Evolutionary conservation across 306 rosid genomes (phyloP).

Genomic region (Clitoria ternatea): DNA sequence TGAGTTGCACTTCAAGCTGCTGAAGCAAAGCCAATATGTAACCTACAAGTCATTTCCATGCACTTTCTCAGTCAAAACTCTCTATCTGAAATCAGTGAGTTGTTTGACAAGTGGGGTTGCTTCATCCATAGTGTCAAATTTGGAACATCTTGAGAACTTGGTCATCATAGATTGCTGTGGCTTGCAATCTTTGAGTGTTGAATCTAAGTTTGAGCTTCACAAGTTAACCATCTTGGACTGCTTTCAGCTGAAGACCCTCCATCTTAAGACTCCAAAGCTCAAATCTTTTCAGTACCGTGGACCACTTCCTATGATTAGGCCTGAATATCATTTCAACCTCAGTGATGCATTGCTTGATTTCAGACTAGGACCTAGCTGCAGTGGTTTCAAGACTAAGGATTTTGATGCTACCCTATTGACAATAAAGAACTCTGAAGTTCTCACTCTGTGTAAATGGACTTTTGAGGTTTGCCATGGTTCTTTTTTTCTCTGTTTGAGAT

Average conservation of each 20-base stretch:
- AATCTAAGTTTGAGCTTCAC: slow-evolving; percentile 40
- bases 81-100: slow-evolving; percentile 57
- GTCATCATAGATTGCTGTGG: slow-evolving; percentile 53
- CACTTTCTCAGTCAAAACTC: slow-evolving; percentile 49
- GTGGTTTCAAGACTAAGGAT: slow-evolving; percentile 32
- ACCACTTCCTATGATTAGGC: slow-evolving; percentile 48
- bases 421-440: slow-evolving; percentile 58
- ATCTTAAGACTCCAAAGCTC: slow-evolving; percentile 52
- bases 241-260: slow-evolving; percentile 43
- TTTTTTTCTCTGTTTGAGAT: no score
- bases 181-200: slow-evolving; percentile 47
- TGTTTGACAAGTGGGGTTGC: slow-evolving; percentile 39
- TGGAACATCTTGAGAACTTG: slow-evolving; percentile 56
- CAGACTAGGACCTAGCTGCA: slow-evolving; percentile 46
- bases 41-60: slow-evolving; percentile 25
- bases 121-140: slow-evolving; percentile 46
- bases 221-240: slow-evolving; percentile 59
- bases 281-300: slow-evolving; percentile 48
- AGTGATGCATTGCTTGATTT: slow-evolving; percentile 67
- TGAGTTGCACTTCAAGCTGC: slow-evolving; percentile 37
- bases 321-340: slow-evolving; percentile 62
- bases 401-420: slow-evolving; percentile 68
- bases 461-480: slow-evolving; percentile 62
- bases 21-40: slow-evolving; percentile 5
- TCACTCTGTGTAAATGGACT: slow-evolving; percentile 69